Evolutionary conservation across 805 yeast genomes (phyloP).

Genomic region (Ogataea polymorpha): DNA sequence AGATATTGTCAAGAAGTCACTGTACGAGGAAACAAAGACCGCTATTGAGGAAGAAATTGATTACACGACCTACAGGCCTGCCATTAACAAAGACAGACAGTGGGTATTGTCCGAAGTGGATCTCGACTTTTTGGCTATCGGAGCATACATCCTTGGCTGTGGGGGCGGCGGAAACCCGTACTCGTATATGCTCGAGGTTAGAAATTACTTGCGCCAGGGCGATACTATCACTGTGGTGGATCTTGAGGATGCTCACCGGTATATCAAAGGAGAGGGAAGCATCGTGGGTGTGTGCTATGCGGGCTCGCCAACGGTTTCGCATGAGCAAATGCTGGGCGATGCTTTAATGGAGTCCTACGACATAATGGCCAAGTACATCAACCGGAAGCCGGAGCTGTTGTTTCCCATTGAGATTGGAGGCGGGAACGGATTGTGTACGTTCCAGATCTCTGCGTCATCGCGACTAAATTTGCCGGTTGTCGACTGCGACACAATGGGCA

Average conservation of each 20-base stretch:
- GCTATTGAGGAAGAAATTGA: slow-evolving; percentile 24
- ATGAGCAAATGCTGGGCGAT: slow-evolving; percentile 40
- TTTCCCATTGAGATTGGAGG: slow-evolving; percentile 45
- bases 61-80: slow-evolving; percentile 33
- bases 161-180: slow-evolving; percentile 54
- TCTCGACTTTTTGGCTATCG: slow-evolving; percentile 41
- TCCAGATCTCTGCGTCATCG: slow-evolving; percentile 23
- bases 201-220: slow-evolving; percentile 36
- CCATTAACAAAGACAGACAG: slow-evolving; percentile 28
- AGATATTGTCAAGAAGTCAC: slow-evolving; percentile 15
- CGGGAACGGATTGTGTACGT: slow-evolving; percentile 38
- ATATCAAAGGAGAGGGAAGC: slow-evolving; percentile 27
- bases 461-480: slow-evolving; percentile 28
- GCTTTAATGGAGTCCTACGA: slow-evolving; percentile 35
- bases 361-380: slow-evolving; percentile 28
- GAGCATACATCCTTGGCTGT: slow-evolving; percentile 46
- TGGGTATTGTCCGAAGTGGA: slow-evolving; percentile 42
- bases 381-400: slow-evolving; percentile 32
- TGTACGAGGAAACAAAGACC: slow-evolving; percentile 7
- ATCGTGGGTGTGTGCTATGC: slow-evolving; percentile 37
- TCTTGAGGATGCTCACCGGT: slow-evolving; percentile 29
- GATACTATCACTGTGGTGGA: slow-evolving; percentile 35
- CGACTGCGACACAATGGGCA: slow-evolving; percentile 47
- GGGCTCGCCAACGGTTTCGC: slow-evolving; percentile 47
- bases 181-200: slow-evolving; percentile 34